These are phyloP conservation scores for Penicillium desertorum DNA, from an alignment of 495 filamentous ascomycete species.

Conservation along the genomic window DNA sequence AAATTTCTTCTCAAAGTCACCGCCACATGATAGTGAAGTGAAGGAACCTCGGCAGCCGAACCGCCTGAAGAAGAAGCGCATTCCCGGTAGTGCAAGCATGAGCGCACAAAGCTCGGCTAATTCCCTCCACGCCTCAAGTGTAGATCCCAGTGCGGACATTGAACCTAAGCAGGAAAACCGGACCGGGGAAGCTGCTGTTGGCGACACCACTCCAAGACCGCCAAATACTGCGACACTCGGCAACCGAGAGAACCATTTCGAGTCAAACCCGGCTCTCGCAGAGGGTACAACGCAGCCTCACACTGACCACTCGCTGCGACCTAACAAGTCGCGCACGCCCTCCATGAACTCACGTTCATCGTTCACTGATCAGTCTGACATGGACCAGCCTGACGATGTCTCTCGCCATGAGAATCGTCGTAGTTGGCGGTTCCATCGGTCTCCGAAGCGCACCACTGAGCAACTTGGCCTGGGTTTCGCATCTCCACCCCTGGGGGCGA, in stretches of 20 bases:
- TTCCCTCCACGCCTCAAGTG: constrained; percentile 57
- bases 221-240: constrained; percentile 27
- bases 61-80: constrained; percentile 79
- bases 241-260: constrained; percentile 24
- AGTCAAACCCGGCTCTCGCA: constrained; percentile 22
- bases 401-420: constrained; percentile 58
- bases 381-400: constrained; percentile 65
- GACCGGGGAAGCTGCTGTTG: constrained; percentile 24
- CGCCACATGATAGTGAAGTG: constrained; percentile 53
- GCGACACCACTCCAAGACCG: constrained; percentile 37
- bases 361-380: constrained; percentile 72
- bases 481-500: constrained; percentile 55
- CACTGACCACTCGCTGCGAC: constrained; percentile 56
- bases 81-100: constrained; percentile 68
- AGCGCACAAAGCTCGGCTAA: constrained; percentile 85
- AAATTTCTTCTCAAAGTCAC: constrained; percentile 67
- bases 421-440: constrained; percentile 69
- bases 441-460: constrained; percentile 56
- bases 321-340: constrained; percentile 62
- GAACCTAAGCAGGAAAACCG: constrained; percentile 22
- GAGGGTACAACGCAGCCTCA: constrained; percentile 20
- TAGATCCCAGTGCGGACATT: constrained; percentile 23
- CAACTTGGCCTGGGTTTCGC: constrained; percentile 42
- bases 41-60: constrained; percentile 67
- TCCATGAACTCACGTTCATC: constrained; percentile 72